These are phyloP conservation scores for Boletellus ananas DNA, from an alignment of 768 basidiomycete genomes.

Conservation along the genomic window DNA sequence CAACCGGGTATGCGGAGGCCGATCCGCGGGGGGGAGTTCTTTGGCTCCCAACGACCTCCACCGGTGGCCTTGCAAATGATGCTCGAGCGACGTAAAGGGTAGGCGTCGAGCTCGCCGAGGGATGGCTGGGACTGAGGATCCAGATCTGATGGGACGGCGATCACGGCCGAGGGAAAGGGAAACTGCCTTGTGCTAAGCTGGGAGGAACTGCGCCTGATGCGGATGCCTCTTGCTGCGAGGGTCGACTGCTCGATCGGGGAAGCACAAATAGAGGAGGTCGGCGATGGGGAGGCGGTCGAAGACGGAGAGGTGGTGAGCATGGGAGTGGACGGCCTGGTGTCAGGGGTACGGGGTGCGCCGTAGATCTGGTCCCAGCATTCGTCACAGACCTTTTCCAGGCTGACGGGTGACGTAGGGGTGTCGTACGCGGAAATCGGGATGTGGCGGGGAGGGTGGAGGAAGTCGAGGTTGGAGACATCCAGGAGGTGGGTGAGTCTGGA, in stretches of 20 bases:
- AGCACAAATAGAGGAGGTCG: conserved; percentile 34
- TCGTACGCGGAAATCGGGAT: conserved; percentile 56
- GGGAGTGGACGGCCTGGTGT: conserved; percentile 35
- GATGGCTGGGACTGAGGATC: conserved; percentile 39
- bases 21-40: conserved; percentile 38
- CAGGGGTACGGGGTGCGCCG: conserved; percentile 46
- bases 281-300: conserved; percentile 31
- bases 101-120: conserved; percentile 69
- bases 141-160: conserved; percentile 22
- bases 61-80: conserved; percentile 75
- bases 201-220: conserved; percentile 27
- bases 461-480: conserved; percentile 66
- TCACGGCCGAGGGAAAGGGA: conserved; percentile 25
- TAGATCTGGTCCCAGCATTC: conserved; percentile 76
- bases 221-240: conserved; percentile 16
- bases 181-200: conserved; percentile 25
- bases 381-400: conserved; percentile 64
- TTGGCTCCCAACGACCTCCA: conserved; percentile 78
- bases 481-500: conserved; percentile 58
- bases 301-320: conserved; percentile 33
- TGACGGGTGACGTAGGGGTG: conserved; percentile 57
- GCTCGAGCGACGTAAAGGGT: conserved; percentile 65
- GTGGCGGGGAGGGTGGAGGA: conserved; percentile 68
- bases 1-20: conserved; percentile 59
- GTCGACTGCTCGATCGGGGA: conserved; percentile 29